Conservation (phyloP, 306 rosid genomes). For the Cucumis melo region DNA sequence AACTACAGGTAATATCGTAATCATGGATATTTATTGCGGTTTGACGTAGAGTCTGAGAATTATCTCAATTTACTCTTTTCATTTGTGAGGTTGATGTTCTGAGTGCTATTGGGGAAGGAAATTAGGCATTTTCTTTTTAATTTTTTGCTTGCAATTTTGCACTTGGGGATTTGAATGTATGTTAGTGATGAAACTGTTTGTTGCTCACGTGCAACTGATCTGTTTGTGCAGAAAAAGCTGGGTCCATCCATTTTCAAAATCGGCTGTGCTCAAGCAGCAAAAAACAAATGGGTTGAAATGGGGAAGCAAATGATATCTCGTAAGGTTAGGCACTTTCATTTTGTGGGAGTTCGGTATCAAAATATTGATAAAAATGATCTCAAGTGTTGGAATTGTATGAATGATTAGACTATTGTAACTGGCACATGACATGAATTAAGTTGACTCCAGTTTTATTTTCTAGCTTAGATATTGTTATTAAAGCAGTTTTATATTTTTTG, state of each 20-base stretch:
- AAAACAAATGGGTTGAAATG: constrained; percentile 77
- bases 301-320: constrained; percentile 58
- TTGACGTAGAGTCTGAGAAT: background rate
- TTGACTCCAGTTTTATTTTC: background rate
- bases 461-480: background rate
- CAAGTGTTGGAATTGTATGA: background rate
- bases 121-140: background rate
- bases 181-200: background rate
- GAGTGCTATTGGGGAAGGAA: background rate
- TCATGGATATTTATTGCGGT: background rate
- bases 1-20: constrained; percentile 38
- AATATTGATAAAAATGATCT: background rate
- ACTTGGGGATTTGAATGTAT: background rate
- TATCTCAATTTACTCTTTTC: background rate
- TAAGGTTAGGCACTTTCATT: constrained; percentile 30
- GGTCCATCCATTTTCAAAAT: constrained; percentile 50
- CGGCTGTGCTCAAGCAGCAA: constrained; percentile 71
- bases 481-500: background rate
- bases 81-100: background rate
- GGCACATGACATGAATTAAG: background rate
- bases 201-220: background rate
- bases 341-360: background rate
- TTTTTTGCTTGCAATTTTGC: background rate
- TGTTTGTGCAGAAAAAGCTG: constrained; percentile 54
- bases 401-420: background rate